Conservation (phyloP, 2,329 filamentous ascomycete genomes). For the Phialemoniopsis sp. region DNA sequence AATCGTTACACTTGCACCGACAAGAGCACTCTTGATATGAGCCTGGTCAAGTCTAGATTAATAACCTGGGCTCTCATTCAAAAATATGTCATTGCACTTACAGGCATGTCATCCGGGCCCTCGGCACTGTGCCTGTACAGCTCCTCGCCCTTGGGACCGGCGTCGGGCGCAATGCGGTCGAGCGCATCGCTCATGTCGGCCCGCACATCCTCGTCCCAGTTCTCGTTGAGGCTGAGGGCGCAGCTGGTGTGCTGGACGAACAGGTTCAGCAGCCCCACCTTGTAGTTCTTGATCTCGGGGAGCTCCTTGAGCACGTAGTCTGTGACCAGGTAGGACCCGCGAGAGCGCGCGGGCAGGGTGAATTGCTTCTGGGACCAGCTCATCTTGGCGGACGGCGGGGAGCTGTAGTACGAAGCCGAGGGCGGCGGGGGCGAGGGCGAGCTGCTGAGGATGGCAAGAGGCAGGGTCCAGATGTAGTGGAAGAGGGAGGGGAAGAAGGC, state of each 20-base stretch:
- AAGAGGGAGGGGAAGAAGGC: conserved; percentile 49
- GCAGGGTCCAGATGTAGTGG: conserved; percentile 46
- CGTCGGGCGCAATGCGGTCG: conserved; percentile 80
- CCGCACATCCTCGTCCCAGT: conserved; percentile 80
- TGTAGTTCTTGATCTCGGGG: conserved; percentile 79
- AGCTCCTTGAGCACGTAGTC: conserved; percentile 66
- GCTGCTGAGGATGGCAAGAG: conserved; percentile 31
- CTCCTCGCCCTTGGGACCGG: conserved; percentile 64
- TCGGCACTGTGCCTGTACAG: conserved; percentile 84
- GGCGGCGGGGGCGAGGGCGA: conserved; percentile 8
- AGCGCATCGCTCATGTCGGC: conserved; percentile 91
- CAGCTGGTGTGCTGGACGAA: conserved; percentile 96
- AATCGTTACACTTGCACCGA: conserved; percentile 86
- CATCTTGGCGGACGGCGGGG: conserved; percentile 39
- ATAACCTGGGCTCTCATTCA: neutral
- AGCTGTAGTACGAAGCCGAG: conserved; percentile 17
- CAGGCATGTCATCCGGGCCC: conserved; percentile 91
- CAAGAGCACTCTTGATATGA: conserved; percentile 86
- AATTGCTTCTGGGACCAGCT: conserved; percentile 86
- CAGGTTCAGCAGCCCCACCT: conserved; percentile 79
- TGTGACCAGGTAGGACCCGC: conserved; percentile 88
- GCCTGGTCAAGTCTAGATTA: conserved; percentile 44
- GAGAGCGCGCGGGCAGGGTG: conserved; percentile 68
- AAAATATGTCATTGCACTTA: conserved; percentile 30
- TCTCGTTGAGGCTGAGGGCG: conserved; percentile 89